Evolutionary conservation across 2,329 filamentous ascomycete species (phyloP), one percentile per base, ranked within the genome.

Genomic region (Arthrinium phaeospermum): DNA sequence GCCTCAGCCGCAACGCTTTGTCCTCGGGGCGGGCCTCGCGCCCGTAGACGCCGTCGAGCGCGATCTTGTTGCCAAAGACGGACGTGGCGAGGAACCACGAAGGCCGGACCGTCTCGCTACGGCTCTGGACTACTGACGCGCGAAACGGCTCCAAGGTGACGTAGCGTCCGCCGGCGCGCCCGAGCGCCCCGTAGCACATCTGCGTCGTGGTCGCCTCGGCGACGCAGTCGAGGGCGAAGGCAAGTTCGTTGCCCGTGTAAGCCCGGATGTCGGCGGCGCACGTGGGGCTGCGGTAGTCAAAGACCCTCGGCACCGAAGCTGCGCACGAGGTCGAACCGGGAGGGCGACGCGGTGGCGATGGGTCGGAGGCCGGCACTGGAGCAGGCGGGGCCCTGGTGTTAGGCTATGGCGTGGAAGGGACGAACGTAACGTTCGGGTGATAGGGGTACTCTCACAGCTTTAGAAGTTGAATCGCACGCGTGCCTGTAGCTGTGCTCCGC

Each of bases 211-310:
- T 67, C 30, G 79, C 79, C 74, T 85, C 82, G 45, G 82, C 79
- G 71, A 89, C 86, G 73, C 84, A 87, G 77, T 90, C 88, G 49
- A 88, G 83, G 4, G 80, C 86, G 37, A 85, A 78, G 19, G 78
- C 77, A 4, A 90, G 79, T 44, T 77, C 79, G 78, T 86, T 82
- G 4, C 83, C 79, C 13, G 85, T 86, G 70, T 81, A 81, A 57
- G 81, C 79, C 46, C 83, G 81, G 78, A 90, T 89, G 72, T 87
- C 82, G 51, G 81, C 79, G 1, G 82, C 82, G 45, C 82, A 82
- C 27, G 83, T 82, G 0, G 84, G 80, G 24, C 83, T 82, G 24
- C 82, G 82, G 81, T 90, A 89, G 78, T 89, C 84, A 75, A 88
- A 88, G 14, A 82, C 82, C 64, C 71, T 84, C 82, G 1, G 86